Conservation (phyloP, 208 protist genomes). For the Acanthamoeba sp. region DNA sequence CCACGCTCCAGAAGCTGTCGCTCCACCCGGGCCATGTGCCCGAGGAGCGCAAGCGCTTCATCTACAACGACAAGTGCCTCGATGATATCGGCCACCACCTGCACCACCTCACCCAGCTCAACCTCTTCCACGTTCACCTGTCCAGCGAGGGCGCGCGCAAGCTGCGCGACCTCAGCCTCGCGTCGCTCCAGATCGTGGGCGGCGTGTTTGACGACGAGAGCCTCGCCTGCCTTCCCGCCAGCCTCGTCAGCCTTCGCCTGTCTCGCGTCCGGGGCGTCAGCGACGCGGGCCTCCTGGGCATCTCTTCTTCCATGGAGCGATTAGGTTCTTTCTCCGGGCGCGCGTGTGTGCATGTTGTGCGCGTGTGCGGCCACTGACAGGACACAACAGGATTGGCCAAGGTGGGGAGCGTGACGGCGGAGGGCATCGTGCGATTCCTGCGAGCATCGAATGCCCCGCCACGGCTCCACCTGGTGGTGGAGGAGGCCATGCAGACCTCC, state of each 20-base stretch:
- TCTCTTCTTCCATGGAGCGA: neutral
- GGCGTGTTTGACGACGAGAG: slow-evolving; percentile 32
- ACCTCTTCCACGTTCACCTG: slow-evolving; percentile 38
- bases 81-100: neutral
- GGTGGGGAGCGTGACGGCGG: neutral
- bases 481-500: neutral
- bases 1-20: slow-evolving; percentile 17
- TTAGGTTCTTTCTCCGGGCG: neutral
- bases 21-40: slow-evolving; percentile 34
- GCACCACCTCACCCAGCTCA: slow-evolving; percentile 12
- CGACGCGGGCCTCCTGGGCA: neutral
- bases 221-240: neutral
- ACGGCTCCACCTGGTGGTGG: neutral
- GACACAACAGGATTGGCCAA: neutral
- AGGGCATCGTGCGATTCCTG: slow-evolving; percentile 22
- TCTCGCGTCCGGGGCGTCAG: neutral
- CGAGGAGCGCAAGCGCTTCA: slow-evolving; percentile 24
- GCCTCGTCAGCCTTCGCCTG: neutral
- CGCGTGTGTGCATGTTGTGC: neutral
- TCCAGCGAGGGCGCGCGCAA: slow-evolving; percentile 50
- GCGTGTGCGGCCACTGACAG: neutral
- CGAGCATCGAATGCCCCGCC: neutral
- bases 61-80: slow-evolving; percentile 44
- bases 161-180: neutral
- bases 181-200: slow-evolving; percentile 54